Evolutionary conservation across 345 rosid species (phyloP).

Genomic region (Acer saccharum): DNA sequence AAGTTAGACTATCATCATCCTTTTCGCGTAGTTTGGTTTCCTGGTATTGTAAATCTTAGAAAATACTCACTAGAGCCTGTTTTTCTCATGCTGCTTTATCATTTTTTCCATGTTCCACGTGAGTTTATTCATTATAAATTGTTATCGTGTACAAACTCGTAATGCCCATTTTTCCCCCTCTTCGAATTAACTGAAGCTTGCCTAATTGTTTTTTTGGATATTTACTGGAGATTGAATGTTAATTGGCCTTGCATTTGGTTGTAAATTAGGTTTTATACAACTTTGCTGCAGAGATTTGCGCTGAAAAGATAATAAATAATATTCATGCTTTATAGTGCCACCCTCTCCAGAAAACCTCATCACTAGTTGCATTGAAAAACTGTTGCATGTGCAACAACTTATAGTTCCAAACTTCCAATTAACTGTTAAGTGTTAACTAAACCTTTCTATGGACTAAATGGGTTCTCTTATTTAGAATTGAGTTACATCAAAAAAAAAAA

Average conservation of each 20-base stretch:
- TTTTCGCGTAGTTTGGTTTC: not conserved
- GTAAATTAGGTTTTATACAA: not conserved
- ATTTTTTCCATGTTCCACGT: not conserved
- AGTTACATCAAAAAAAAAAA: no score
- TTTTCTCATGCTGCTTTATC: not conserved
- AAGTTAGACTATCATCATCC: not conserved
- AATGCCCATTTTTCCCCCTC: not conserved
- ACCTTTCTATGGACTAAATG: no score
- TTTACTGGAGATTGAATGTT: not conserved
- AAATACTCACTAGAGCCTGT: not conserved
- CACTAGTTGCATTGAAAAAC: no score
- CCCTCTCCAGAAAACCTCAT: no score
- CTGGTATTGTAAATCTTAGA: constrained; percentile 5
- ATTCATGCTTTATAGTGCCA: no score
- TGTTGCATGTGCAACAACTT: no score
- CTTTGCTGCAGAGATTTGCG: no score
- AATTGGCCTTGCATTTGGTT: not conserved
- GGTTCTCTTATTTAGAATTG: no score
- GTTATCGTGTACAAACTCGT: not conserved
- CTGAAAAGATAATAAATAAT: no score
- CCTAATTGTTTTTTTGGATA: not conserved
- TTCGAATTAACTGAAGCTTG: not conserved
- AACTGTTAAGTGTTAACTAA: no score
- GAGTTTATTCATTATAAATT: not conserved
- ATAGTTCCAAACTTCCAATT: no score